A percentile compares a stretch with the other conserved stretches of the same genome.
These are phyloP conservation scores for Boletus sensibilis DNA, from an alignment of 768 basidiomycete species.

Conservation along the genomic window DNA sequence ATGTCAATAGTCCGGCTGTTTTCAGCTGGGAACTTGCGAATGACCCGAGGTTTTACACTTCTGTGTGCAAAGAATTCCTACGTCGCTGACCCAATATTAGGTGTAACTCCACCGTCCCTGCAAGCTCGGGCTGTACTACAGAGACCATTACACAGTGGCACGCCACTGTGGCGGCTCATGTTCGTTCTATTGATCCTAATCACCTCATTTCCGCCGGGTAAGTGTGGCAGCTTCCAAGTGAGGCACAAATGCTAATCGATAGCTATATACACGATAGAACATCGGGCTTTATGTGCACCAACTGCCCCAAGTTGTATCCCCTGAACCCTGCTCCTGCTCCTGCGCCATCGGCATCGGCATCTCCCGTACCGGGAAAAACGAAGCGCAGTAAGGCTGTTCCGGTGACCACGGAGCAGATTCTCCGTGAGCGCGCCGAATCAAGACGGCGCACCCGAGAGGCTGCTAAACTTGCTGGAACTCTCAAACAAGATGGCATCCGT, in stretches of 20 bases:
- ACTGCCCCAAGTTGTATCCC: conserved; percentile 57
- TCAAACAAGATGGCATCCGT: conserved; percentile 40
- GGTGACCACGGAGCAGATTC: conserved; percentile 46
- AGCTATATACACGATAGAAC: conserved; percentile 30
- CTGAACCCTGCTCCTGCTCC: conserved; percentile 29
- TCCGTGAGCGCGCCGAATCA: conserved; percentile 48
- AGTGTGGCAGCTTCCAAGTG: conserved; percentile 13
- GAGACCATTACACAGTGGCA: conserved; percentile 60
- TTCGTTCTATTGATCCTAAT: conserved; percentile 53
- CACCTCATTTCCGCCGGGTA: conserved; percentile 66
- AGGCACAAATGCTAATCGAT: background rate
- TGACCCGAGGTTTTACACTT: conserved; percentile 49
- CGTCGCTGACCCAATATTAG: conserved; percentile 30
- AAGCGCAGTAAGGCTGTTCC: conserved; percentile 40
- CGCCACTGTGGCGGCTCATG: conserved; percentile 41
- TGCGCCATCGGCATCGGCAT: conserved; percentile 40
- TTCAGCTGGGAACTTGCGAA: conserved; percentile 65
- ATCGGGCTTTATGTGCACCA: conserved; percentile 58
- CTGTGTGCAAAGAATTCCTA: background rate
- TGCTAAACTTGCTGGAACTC: conserved; percentile 34
- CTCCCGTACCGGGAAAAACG: conserved; percentile 39
- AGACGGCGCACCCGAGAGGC: conserved; percentile 44
- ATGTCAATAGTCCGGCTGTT: conserved; percentile 50
- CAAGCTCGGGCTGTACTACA: conserved; percentile 45
- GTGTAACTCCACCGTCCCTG: conserved; percentile 54